phyloP scores from a whole-genome alignment of 2,329 filamentous ascomycete genomes.

The Botrytis porri region DNA sequence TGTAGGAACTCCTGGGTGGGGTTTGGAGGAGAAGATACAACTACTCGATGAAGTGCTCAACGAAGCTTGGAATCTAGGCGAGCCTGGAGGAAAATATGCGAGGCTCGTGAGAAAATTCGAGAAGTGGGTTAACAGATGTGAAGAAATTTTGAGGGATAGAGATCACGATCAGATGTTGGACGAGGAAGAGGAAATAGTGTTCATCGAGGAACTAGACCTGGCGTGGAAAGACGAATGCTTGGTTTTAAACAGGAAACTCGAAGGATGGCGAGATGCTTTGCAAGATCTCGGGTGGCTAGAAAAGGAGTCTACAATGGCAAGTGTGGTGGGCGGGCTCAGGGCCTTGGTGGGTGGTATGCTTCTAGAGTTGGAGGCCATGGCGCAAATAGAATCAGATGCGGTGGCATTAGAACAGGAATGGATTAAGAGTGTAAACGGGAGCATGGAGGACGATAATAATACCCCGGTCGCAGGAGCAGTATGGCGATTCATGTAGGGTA shows the following conservation, averaged over 20 bases:
- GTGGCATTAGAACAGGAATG: constrained; percentile 55
- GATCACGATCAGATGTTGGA: constrained; percentile 26
- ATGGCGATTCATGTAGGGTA: constrained; percentile 30
- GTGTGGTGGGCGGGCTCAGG: constrained; percentile 49
- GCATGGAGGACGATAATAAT: constrained; percentile 20
- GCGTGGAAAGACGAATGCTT: constrained; percentile 59
- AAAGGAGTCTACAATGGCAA: constrained; percentile 43
- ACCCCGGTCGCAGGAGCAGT: constrained; percentile 32
- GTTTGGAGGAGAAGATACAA: constrained; percentile 56
- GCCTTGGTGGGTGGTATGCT: constrained; percentile 57
- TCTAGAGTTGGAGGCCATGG: constrained; percentile 61
- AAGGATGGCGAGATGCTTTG: constrained; percentile 52
- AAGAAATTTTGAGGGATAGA: constrained; percentile 48
- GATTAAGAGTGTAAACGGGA: constrained; percentile 52
- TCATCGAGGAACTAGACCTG: constrained; percentile 54
- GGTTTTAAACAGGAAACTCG: constrained; percentile 52
- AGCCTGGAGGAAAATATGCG: constrained; percentile 54
- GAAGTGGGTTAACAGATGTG: constrained; percentile 52
- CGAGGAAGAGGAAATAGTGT: constrained; percentile 42
- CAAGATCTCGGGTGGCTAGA: constrained; percentile 43
- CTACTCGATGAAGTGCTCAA: constrained; percentile 54
- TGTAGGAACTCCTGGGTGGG: constrained; percentile 35
- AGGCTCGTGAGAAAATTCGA: constrained; percentile 57
- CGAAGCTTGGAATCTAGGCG: constrained; percentile 57
- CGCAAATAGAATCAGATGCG: constrained; percentile 57